phyloP scores from a whole-genome alignment of 345 rosid species.

The Lenwebbia sp. region DNA sequence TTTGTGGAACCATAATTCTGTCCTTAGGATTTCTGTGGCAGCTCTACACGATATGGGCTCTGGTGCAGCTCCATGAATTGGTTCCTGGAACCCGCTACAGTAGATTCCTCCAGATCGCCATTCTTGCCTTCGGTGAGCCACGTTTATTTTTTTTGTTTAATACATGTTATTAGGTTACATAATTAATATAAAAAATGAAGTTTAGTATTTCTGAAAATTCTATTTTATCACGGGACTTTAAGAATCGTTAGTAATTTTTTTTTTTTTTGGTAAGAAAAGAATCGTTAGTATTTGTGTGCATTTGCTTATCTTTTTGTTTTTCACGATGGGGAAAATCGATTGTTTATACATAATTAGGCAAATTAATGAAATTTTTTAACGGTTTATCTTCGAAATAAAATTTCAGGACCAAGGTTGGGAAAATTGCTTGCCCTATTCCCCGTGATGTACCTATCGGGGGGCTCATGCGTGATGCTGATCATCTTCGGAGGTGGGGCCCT shows the following conservation, averaged over 20 bases:
- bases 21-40: slow-evolving; percentile 24
- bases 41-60: slow-evolving; percentile 38
- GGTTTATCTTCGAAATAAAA: background rate
- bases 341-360: background rate
- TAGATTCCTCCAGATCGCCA: slow-evolving; percentile 39
- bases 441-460: slow-evolving; percentile 55
- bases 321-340: background rate
- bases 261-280: too few species aligned
- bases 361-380: too few species aligned
- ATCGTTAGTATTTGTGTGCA: background rate
- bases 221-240: background rate
- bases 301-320: background rate
- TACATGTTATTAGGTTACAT: too few species aligned
- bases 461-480: slow-evolving; percentile 33
- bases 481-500: slow-evolving; percentile 29
- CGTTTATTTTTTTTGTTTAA: background rate
- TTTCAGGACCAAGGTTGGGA: slow-evolving; percentile 36
- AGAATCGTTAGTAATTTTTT: background rate
- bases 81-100: slow-evolving; percentile 29
- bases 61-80: slow-evolving; percentile 27
- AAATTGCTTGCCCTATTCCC: slow-evolving; percentile 40
- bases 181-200: background rate
- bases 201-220: background rate
- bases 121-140: slow-evolving; percentile 31
- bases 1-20: slow-evolving; percentile 30